A percentile compares a stretch with the other conserved stretches of the same genome.
Conservation (phyloP, 192 early-diverging fungal species). For the Dissophora ornata region DNA sequence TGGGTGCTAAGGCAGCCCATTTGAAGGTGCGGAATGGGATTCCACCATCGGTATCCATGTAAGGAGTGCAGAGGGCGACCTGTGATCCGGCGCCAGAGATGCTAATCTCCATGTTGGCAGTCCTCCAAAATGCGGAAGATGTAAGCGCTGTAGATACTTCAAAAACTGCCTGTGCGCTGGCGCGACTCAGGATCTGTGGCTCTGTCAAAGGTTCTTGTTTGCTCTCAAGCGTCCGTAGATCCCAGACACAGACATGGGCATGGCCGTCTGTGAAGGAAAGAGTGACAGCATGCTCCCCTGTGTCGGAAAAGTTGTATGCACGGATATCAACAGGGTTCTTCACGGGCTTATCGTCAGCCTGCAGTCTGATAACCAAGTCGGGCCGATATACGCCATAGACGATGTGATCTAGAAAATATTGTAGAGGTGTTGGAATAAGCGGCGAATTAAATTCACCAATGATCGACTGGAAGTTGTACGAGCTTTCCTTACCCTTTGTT, state of each 20-base stretch:
- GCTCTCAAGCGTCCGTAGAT: not conserved
- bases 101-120: not conserved
- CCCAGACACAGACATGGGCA: conserved; percentile 2
- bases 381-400: conserved; percentile 3
- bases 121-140: not conserved
- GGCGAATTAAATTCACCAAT: too few relatives aligned
- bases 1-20: not conserved
- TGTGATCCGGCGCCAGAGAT: conserved; percentile 3
- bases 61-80: not conserved
- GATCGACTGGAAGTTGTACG: too few relatives aligned
- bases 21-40: not conserved
- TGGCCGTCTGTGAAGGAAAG: not conserved
- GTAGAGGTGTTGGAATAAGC: not conserved
- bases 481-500: too few relatives aligned
- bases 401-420: not conserved
- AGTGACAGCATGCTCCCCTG: not conserved
- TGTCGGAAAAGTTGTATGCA: not conserved
- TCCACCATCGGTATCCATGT: not conserved
- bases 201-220: too few relatives aligned
- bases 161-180: not conserved
- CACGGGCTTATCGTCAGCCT: not conserved
- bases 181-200: not conserved
- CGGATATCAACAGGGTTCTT: not conserved
- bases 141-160: not conserved
- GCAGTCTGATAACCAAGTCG: not conserved